Evolutionary conservation across 75 land plant species (phyloP).

Genomic region (Cryptomeria japonica): DNA sequence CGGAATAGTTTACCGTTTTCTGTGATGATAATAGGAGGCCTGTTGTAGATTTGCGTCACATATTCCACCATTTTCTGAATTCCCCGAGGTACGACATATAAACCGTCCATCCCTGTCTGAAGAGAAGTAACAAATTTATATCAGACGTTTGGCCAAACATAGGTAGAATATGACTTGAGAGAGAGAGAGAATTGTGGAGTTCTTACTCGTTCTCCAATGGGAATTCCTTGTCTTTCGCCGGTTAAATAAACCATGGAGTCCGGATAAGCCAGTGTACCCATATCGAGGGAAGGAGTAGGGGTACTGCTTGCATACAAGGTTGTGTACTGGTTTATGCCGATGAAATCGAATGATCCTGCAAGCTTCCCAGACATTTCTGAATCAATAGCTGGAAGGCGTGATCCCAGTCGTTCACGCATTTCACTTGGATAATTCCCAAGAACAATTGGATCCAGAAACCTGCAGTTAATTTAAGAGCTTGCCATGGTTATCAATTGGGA

Average conservation of each 20-base stretch:
- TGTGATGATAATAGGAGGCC: no score
- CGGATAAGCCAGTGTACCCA: not conserved
- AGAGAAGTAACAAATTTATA: not conserved
- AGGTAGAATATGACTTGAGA: not conserved
- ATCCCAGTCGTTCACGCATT: slow-evolving; percentile 31
- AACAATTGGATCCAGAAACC: slow-evolving; percentile 48
- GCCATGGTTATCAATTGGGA: not conserved
- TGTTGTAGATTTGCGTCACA: no score
- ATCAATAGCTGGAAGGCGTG: slow-evolving; percentile 25
- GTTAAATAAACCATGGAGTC: slow-evolving; percentile 7
- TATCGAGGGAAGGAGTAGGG: not conserved
- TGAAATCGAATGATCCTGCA: slow-evolving; percentile 49
- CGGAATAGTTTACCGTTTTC: no score
- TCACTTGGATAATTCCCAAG: slow-evolving; percentile 40
- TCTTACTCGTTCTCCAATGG: slow-evolving; percentile 16
- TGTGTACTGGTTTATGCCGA: slow-evolving; percentile 70
- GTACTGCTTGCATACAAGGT: slow-evolving; percentile 33
- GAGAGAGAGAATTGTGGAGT: not conserved
- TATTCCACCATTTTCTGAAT: no score
- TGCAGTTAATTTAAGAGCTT: not conserved
- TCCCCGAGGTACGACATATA: no score
- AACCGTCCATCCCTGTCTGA: no score
- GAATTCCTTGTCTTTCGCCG: slow-evolving; percentile 1
- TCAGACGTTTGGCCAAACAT: no score
- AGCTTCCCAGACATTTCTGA: not conserved